These are phyloP conservation scores for Monilinia fructicola DNA, from an alignment of 2,329 filamentous ascomycete species.

Conservation along the genomic window DNA sequence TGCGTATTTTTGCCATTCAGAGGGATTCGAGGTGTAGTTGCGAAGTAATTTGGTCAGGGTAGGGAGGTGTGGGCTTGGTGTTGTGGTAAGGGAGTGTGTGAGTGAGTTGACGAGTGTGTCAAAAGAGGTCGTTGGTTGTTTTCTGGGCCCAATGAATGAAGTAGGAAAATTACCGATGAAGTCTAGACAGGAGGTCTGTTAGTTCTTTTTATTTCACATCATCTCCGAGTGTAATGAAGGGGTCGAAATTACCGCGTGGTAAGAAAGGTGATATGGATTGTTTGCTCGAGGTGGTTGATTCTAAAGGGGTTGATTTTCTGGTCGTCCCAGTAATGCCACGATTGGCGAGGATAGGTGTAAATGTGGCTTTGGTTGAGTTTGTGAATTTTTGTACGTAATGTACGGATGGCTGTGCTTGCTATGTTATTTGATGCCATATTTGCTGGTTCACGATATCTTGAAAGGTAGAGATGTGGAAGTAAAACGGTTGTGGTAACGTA, in stretches of 20 bases:
- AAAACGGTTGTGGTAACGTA: background rate
- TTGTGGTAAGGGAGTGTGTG: slow-evolving; percentile 26
- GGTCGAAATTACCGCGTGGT: slow-evolving; percentile 17
- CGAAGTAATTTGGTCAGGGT: slow-evolving; percentile 29
- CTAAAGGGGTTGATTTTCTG: slow-evolving; percentile 21
- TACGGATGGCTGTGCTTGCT: slow-evolving; percentile 13
- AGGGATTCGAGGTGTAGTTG: slow-evolving; percentile 30
- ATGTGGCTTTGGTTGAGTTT: slow-evolving; percentile 5
- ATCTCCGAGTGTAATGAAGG: background rate
- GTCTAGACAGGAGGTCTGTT: slow-evolving; percentile 15
- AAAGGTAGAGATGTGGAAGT: background rate
- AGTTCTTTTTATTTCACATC: background rate
- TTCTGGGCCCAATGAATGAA: background rate
- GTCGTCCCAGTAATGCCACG: slow-evolving; percentile 22
- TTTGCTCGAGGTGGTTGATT: slow-evolving; percentile 8
- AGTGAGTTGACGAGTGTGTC: slow-evolving; percentile 29
- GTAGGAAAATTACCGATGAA: background rate
- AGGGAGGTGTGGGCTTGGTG: slow-evolving; percentile 27
- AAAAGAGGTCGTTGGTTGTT: slow-evolving; percentile 26
- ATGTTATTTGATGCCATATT: slow-evolving; percentile 21
- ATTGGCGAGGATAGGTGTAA: slow-evolving; percentile 11
- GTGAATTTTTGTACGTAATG: slow-evolving; percentile 20
- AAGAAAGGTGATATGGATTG: slow-evolving; percentile 2
- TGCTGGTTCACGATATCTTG: background rate
- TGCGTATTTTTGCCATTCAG: slow-evolving; percentile 71